A percentile compares a stretch with the other conserved stretches of the same genome.
phyloP scores from a whole-genome alignment of 805 yeast species.

The Pichia membranifaciens region DNA sequence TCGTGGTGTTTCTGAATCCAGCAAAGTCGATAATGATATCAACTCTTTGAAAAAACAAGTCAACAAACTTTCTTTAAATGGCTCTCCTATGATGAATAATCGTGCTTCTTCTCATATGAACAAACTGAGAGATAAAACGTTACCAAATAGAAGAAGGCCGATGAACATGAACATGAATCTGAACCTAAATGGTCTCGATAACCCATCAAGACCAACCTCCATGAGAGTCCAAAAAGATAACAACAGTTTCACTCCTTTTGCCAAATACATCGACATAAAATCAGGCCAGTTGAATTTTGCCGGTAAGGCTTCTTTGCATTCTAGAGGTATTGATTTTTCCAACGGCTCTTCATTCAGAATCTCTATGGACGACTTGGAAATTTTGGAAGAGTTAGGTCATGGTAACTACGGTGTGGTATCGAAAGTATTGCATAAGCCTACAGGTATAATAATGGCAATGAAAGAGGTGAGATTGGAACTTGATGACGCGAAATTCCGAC shows the following conservation, averaged over 20 bases:
- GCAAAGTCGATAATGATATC: background rate
- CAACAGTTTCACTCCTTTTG: slow-evolving; percentile 75
- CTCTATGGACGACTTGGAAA: slow-evolving; percentile 75
- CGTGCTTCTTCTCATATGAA: slow-evolving; percentile 2
- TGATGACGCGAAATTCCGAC: slow-evolving; percentile 90
- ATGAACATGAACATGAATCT: slow-evolving; percentile 11
- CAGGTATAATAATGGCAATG: slow-evolving; percentile 92
- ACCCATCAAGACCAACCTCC: slow-evolving; percentile 11
- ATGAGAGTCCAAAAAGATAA: slow-evolving; percentile 15
- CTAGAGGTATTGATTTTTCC: slow-evolving; percentile 86
- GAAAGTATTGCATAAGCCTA: slow-evolving; percentile 88
- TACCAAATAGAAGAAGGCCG: slow-evolving; percentile 22
- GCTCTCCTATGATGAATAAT: slow-evolving; percentile 1
- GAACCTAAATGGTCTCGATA: slow-evolving; percentile 1
- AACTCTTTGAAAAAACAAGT: background rate
- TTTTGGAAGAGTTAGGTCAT: slow-evolving; percentile 83
- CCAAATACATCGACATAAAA: slow-evolving; percentile 84
- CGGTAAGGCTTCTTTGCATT: slow-evolving; percentile 87
- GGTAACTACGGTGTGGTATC: slow-evolving; percentile 97
- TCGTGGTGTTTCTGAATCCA: background rate
- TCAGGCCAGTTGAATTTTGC: slow-evolving; percentile 89
- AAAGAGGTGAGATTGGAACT: slow-evolving; percentile 90
- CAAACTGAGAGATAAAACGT: slow-evolving; percentile 20
- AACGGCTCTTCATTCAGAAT: slow-evolving; percentile 85
- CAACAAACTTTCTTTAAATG: background rate